A percentile compares a stretch with the other conserved stretches of the same genome.
Conservation (phyloP, 805 yeast species). For the Hanseniaspora guilliermondii region DNA sequence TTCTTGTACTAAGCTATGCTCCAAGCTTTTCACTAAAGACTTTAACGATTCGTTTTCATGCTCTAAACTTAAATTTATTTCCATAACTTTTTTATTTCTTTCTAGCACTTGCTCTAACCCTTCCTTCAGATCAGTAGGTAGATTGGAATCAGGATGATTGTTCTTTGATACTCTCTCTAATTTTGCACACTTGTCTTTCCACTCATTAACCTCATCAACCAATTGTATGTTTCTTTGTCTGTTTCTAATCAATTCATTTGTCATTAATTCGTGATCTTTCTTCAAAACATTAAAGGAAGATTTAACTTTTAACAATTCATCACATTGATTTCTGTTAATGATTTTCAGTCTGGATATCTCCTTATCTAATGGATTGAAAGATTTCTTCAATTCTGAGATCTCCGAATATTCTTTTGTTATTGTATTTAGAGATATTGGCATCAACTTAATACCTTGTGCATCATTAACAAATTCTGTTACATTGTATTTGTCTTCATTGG, state of each 20-base stretch:
- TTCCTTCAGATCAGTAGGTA: slow-evolving; percentile 33
- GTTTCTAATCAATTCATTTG: slow-evolving; percentile 74
- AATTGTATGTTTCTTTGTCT: slow-evolving; percentile 65
- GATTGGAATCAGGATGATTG: slow-evolving; percentile 27
- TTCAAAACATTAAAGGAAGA: slow-evolving; percentile 55
- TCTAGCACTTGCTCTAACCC: slow-evolving; percentile 51
- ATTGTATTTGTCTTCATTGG: slow-evolving; percentile 31
- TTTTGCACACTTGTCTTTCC: slow-evolving; percentile 22
- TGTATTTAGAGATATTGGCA: slow-evolving; percentile 59
- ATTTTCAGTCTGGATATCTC: slow-evolving; percentile 52
- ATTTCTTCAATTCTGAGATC: slow-evolving; percentile 54
- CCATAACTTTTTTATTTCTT: slow-evolving; percentile 55
- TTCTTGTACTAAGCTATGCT: slow-evolving; percentile 21
- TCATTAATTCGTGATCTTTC: slow-evolving; percentile 72
- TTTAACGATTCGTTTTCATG: slow-evolving; percentile 38
- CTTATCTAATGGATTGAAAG: slow-evolving; percentile 34
- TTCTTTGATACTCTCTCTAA: slow-evolving; percentile 14
- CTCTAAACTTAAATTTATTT: slow-evolving; percentile 44
- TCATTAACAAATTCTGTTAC: slow-evolving; percentile 67
- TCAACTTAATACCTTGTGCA: slow-evolving; percentile 55
- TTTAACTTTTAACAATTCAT: slow-evolving; percentile 63
- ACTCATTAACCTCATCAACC: slow-evolving; percentile 37
- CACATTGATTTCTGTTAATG: slow-evolving; percentile 59
- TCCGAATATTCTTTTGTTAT: slow-evolving; percentile 66
- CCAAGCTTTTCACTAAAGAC: slow-evolving; percentile 30